A percentile compares a stretch with the other conserved stretches of the same genome.
These are phyloP conservation scores for Brassica juncea DNA, from an alignment of 345 rosid genomes.

Conservation along the genomic window DNA sequence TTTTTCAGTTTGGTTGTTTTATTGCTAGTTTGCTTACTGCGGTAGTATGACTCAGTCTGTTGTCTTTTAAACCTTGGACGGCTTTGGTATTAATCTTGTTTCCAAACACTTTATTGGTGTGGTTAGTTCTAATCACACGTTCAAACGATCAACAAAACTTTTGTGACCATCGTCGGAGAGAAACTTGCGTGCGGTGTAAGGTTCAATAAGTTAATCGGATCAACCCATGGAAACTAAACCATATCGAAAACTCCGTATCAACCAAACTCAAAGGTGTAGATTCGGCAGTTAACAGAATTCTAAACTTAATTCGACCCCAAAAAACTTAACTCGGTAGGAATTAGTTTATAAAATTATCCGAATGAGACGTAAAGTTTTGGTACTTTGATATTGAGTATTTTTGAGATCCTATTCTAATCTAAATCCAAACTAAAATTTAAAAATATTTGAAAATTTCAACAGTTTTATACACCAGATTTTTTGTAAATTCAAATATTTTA, in stretches of 20 bases:
- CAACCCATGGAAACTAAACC: constrained; percentile 1
- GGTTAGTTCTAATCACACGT: neutral
- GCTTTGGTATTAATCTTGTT: neutral
- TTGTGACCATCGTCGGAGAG: neutral
- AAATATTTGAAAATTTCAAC: neutral
- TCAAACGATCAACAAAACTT: neutral
- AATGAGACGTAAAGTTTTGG: neutral
- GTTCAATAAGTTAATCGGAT: neutral
- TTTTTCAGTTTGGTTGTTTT: constrained; percentile 6
- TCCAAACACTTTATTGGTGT: neutral
- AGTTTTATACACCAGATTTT: neutral
- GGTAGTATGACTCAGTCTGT: neutral
- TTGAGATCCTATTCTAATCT: neutral
- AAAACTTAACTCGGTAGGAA: neutral
- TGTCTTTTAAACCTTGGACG: neutral
- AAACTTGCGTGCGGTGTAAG: neutral
- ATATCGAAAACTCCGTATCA: neutral
- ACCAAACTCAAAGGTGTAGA: neutral
- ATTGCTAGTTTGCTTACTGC: neutral
- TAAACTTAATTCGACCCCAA: neutral
- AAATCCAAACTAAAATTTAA: neutral
- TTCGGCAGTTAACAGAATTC: neutral
- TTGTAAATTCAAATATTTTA: neutral
- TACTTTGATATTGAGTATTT: neutral
- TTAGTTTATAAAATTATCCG: neutral